Percentiles rank a stretch among this genome's conserved stretches.
phyloP scores from a whole-genome alignment of 306 rosid species.

The Lupinus albus region DNA sequence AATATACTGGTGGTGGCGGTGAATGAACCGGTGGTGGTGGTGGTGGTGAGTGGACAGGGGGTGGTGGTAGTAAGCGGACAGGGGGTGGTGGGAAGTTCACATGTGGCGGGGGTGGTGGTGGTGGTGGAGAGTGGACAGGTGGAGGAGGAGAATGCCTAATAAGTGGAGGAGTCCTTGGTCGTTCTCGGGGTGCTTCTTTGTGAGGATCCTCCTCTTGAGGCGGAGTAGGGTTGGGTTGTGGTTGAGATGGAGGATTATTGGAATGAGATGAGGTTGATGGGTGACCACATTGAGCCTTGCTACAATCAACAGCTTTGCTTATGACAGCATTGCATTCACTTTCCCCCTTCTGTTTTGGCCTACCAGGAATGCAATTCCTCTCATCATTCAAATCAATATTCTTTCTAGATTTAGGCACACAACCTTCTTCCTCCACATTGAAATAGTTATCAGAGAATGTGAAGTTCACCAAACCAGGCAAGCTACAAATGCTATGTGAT shows the following conservation, averaged over 20 bases:
- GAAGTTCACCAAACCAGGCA: conserved; percentile 59
- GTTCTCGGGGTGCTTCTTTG: neutral
- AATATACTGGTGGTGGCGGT: neutral
- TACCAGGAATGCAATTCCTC: conserved; percentile 60
- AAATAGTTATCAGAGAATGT: conserved; percentile 66
- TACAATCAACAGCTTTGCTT: conserved; percentile 66
- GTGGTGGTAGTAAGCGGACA: neutral
- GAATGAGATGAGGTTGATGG: conserved; percentile 18
- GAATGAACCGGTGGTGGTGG: conserved; percentile 3
- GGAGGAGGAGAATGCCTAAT: too few species aligned
- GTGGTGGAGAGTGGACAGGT: neutral
- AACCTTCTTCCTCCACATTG: conserved; percentile 58
- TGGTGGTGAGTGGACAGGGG: conserved; percentile 13
- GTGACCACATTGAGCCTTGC: conserved; percentile 61
- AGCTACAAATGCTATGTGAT: conserved; percentile 48
- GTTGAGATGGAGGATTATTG: neutral
- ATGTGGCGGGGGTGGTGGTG: neutral
- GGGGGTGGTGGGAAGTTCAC: neutral
- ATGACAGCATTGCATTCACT: conserved; percentile 51
- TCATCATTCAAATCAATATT: conserved; percentile 44
- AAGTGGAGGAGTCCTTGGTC: neutral
- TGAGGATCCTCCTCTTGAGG: conserved; percentile 34
- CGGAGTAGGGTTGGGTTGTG: neutral
- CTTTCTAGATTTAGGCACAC: conserved; percentile 46
- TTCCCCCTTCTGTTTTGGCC: conserved; percentile 56